Conservation (phyloP, 305 asterid genomes). For the Fraxinus ornus region DNA sequence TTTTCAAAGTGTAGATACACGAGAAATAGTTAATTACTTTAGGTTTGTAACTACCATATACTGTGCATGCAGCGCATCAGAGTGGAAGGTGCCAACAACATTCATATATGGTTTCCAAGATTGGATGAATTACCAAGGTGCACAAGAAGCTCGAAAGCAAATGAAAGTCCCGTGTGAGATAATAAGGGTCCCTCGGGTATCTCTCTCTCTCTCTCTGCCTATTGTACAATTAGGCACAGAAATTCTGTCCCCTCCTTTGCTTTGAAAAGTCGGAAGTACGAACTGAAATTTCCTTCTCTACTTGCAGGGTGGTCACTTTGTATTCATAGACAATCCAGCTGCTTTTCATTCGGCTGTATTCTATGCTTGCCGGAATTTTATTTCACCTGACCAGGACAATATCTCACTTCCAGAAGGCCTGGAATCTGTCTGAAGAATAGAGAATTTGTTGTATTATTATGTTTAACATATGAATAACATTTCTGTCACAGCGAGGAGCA, state of each 20-base stretch:
- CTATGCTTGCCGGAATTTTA: constrained; percentile 58
- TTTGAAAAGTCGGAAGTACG: background rate
- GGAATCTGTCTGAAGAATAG: constrained; percentile 34
- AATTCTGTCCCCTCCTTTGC: background rate
- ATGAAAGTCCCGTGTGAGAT: constrained; percentile 80
- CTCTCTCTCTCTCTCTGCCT: constrained; percentile 8
- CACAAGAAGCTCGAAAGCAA: constrained; percentile 60
- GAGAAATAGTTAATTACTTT: background rate
- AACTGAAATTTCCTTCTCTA: constrained; percentile 7
- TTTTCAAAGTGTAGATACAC: background rate
- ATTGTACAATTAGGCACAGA: background rate
- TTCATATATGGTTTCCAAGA: constrained; percentile 68
- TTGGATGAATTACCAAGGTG: constrained; percentile 78
- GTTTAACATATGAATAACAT: background rate
- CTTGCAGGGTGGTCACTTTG: constrained; percentile 74
- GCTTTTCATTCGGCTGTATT: constrained; percentile 67
- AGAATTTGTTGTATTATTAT: background rate
- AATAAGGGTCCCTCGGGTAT: constrained; percentile 71
- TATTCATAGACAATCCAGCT: constrained; percentile 60
- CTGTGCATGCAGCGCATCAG: constrained; percentile 54
- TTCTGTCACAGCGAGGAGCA: background rate
- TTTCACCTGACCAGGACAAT: constrained; percentile 35
- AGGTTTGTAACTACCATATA: background rate
- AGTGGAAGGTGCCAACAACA: constrained; percentile 77
- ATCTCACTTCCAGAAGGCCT: constrained; percentile 53